Base-by-base conservation (phyloP, 2,329 filamentous ascomycete genomes). In the Alternaria novae-zelandiae region DNA sequence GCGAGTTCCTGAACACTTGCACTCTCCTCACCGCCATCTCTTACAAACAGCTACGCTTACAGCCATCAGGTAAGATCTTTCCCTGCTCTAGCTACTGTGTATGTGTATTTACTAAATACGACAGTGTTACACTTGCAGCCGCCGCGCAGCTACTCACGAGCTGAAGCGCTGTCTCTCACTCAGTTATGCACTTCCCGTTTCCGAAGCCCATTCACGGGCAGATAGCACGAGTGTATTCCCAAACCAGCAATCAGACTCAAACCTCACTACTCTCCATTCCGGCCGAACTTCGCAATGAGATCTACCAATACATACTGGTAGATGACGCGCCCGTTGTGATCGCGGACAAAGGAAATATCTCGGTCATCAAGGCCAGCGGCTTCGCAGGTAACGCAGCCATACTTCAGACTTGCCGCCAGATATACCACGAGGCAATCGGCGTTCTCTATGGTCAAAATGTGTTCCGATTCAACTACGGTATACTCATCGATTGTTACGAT, bases 51-150 rank as follows among this genome's bases (percentile, higher is more conserved):
- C 3, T 17, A 17, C 15, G 32, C 36, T 1, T 0, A 41, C n/a
- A 41, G 36, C 36, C n/a, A 17, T 6, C 8, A 1, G 4, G 36
- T 41, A 17, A 1, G 9, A 0, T 1, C 36, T 17, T 6, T 41
- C 1, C 9, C 0, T 3, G 0, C 36, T 41, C n/a, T n/a, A n/a
- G n/a, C 6, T 17, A 0, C 8, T n/a, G 0, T 41, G 8, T 17
- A 41, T 41, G 8, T 41, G 36, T 5, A 17, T 3, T 11, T 17
- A 41, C 36, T 41, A 6, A 41, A n/a, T n/a, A n/a, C n/a, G n/a
- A n/a, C n/a, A n/a, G n/a, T n/a, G 4, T 41, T 10, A 0, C 32
- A 41, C 4, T 41, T 2, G 36, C 36, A 4, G n/a, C 15, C 36
- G 36, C n/a, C 0, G 36, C n/a, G 3, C 36, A 0, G 6, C 36